Base-by-base conservation (phyloP, 2,329 filamentous ascomycete species). In the Fusarium sororula region DNA sequence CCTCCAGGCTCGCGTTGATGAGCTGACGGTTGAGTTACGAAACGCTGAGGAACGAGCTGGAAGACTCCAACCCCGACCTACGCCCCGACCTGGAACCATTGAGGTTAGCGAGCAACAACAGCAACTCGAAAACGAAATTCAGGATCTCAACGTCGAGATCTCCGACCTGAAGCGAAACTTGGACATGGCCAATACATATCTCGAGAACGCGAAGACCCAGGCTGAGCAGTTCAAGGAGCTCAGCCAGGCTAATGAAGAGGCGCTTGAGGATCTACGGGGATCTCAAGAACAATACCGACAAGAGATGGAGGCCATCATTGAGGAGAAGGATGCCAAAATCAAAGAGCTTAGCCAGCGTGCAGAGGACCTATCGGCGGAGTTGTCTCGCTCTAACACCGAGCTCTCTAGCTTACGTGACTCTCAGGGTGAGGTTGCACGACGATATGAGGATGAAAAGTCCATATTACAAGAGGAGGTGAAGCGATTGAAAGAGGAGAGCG, bases 201-300 rank as follows among this genome's bases (percentile, higher is more conserved):
- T 98, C 18, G 93, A 97, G 75, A 92, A 92, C 77, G 90, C 94
- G 20, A 94, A 94, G 82, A 88, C 90, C 41, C 93, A 98, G 79
- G 91, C 92, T 45, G 94, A 98, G 79, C 92, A 94, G 76, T 98
- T 97, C 87, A 96, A 94, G 82, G 90, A 92, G 56, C 94, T 98
- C 76, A 95, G 94, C 76, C 94, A 97, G 82, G 88, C 90, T 38
- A 92, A 94, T 5, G 96, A 99, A 81, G 96, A 98, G 75, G 93
- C 95, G 57, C 87, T 98, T 22, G 90, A 94, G 73, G 93, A 91
- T 66, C 86, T 97, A 61, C 92, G 91, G 55, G 90, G 93, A 41
- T 93, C 94, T 0, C 92, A 96, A 70, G 95, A 98, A 53, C 90
- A 96, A 79, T 97, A 95, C 81, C 90, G 91, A n/a, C 90, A 96